These are phyloP conservation scores for Sporisorium iseilematis-ciliati DNA, from an alignment of 1,284 basidiomycete species.

Conservation along the genomic window DNA sequence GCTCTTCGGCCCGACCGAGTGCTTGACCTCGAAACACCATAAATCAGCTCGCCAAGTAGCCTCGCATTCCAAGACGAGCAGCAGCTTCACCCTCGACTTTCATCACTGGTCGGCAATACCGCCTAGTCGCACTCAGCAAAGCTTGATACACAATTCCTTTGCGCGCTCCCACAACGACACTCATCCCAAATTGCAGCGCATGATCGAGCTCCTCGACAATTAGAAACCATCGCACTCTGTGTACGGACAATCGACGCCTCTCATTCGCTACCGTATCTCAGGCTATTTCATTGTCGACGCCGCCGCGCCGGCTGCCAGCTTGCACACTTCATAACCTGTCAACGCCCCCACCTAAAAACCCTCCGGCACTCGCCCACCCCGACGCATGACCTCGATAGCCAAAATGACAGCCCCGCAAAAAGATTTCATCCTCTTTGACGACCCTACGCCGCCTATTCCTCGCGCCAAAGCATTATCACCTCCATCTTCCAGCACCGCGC, in stretches of 20 bases:
- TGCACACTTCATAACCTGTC: neutral
- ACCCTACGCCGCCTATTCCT: slow-evolving; percentile 22
- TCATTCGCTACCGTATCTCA: neutral
- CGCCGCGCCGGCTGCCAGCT: neutral
- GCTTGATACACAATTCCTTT: neutral
- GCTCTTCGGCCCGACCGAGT: too few relatives aligned
- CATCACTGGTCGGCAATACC: neutral
- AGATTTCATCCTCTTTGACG: slow-evolving; percentile 62
- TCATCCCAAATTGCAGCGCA: neutral
- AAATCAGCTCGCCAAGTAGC: neutral
- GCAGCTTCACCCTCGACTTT: neutral
- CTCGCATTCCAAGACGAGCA: neutral
- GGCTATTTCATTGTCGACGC: neutral
- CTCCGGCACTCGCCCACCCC: neutral
- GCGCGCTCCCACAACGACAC: neutral
- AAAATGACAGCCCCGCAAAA: slow-evolving; percentile 33
- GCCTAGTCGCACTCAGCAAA: neutral
- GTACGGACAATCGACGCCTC: neutral
- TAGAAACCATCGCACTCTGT: neutral
- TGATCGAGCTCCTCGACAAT: neutral
- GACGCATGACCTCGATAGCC: slow-evolving; percentile 11
- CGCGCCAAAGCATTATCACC: slow-evolving; percentile 5
- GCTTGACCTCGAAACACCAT: neutral
- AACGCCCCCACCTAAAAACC: neutral
- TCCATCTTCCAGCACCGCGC: slow-evolving; percentile 11